Conservation (phyloP, 2,329 filamentous ascomycete genomes). For the Scorias spongiosa region DNA sequence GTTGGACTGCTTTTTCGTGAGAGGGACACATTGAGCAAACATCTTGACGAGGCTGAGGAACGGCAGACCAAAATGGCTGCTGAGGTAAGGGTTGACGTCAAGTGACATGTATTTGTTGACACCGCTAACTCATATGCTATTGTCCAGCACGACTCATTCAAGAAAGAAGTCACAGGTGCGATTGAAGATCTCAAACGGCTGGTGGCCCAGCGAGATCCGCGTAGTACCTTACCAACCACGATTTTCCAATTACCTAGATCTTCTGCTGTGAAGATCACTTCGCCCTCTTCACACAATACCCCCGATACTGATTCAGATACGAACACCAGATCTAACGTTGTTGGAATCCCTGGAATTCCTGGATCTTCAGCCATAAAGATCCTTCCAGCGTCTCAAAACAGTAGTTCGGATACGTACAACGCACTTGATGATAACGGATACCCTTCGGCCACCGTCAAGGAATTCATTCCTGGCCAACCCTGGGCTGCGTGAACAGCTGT, state of each 20-base stretch:
- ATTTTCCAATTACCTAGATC: no score
- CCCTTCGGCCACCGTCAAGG: no score
- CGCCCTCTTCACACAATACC: no score
- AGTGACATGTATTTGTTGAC: background rate
- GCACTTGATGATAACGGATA: no score
- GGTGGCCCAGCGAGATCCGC: background rate
- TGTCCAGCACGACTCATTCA: background rate
- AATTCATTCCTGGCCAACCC: background rate
- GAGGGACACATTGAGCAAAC: constrained; percentile 7
- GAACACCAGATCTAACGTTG: no score
- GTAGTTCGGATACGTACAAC: no score
- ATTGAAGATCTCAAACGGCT: background rate
- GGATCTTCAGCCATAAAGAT: no score
- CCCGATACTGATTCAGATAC: no score
- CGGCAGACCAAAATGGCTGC: background rate
- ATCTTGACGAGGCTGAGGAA: constrained; percentile 5
- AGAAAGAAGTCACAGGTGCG: background rate
- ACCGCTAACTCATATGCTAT: background rate
- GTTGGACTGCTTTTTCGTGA: constrained; percentile 10
- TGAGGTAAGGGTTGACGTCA: background rate
- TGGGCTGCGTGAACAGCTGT: background rate
- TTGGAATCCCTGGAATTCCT: no score
- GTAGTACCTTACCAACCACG: background rate
- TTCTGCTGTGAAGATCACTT: no score
- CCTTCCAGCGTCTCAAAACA: no score